Evolutionary conservation across 2,329 filamentous ascomycete genomes (phyloP), one percentile per base, ranked within the genome.

Genomic region (Fusarium newnesense): DNA sequence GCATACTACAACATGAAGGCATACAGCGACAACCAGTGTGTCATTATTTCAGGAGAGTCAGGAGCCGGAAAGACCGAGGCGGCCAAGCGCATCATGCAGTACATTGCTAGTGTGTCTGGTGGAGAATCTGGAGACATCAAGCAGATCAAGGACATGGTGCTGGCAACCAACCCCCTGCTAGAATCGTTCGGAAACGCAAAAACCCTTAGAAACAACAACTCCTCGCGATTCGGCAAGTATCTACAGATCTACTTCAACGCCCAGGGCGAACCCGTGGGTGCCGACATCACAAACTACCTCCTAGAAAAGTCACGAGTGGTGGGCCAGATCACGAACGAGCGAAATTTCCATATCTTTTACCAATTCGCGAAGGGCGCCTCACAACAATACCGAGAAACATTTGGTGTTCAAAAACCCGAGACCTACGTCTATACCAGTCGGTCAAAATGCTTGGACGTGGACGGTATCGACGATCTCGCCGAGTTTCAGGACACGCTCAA

Each of bases 1-100:
- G 84, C 95, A 62, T 99, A 99, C 87, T 98, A 98, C 86, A 98
- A 99, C 86, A 98, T 99, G 96, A 98, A 98, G 83, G 96, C 95
- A 52, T 99, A 99, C 87, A 94, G 94, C 80, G 96, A 98, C 78
- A 98, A 98, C 85, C 96, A 99, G 83, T 98, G 96, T 85, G 96
- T 99, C 76, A 99, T 99, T 83, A 99, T 99, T 77, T 98, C 96
- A 9, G 96, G 96, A 81, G 96, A 99, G 85, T 98, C 96, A 6
- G 96, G 96, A 81, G 96, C 96, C 39, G 96, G 96, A 82, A 99
- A 99, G 88, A 99, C 96, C 19, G 96, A 99, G 84, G 96, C 96
- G 9, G 96, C 96, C 69, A 98, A 99, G 88, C 93, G 96, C 78
- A 93, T 99, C 79, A 99, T 99, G 96, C 96, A 99, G 85, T 99